A percentile compares a stretch with the other conserved stretches of the same genome.
phyloP scores from a whole-genome alignment of 2,329 filamentous ascomycete genomes.

The Fusarium dlaminii region DNA sequence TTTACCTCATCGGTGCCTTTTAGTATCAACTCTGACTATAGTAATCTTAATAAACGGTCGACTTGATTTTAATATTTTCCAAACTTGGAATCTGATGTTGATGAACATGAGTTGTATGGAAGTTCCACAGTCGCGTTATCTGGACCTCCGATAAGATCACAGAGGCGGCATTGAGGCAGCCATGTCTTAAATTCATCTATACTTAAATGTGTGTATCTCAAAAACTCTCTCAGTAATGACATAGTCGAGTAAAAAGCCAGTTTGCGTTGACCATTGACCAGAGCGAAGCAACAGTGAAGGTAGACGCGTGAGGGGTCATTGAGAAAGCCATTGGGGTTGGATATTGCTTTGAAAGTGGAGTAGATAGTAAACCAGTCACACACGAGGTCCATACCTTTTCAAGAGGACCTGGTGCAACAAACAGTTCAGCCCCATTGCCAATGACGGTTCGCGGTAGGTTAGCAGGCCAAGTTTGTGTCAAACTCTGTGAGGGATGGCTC shows the following conservation, averaged over 20 bases:
- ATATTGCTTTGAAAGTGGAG: slow-evolving; percentile 46
- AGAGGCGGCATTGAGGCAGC: neutral
- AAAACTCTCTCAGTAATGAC: accelerated
- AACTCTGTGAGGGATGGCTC: neutral
- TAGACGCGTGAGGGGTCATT: slow-evolving; percentile 83
- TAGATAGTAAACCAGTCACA: neutral
- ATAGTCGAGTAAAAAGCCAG: neutral
- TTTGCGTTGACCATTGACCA: neutral
- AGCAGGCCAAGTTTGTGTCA: neutral
- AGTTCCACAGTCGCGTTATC: neutral
- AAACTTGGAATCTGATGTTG: neutral
- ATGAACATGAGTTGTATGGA: neutral
- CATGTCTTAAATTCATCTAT: neutral
- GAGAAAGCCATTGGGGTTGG: slow-evolving; percentile 77
- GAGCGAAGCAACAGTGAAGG: slow-evolving; percentile 55
- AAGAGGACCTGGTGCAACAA: neutral
- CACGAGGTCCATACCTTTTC: neutral
- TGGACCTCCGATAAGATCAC: neutral
- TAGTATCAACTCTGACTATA: neutral
- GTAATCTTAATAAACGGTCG: neutral
- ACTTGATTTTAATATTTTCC: neutral
- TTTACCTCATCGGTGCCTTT: no score
- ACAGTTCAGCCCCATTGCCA: neutral
- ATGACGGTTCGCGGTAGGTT: neutral
- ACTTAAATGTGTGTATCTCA: neutral